Conservation (phyloP, 257 asterid species). For the Solanum neorickii region DNA sequence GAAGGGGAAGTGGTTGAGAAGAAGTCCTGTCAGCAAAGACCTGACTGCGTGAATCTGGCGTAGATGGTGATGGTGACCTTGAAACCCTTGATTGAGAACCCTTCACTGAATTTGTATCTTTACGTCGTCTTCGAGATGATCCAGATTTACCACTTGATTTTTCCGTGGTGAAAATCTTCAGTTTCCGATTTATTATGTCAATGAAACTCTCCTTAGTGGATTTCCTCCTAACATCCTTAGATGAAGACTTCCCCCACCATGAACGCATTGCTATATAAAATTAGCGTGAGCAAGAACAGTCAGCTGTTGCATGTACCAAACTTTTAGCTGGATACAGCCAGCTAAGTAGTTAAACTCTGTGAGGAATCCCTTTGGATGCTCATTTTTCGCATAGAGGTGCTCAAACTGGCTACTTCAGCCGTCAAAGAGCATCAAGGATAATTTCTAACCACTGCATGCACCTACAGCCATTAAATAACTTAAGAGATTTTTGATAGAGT, state of each 20-base stretch:
- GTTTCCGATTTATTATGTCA: conserved; percentile 21
- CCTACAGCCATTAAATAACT: background rate
- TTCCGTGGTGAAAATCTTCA: background rate
- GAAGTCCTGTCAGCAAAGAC: conserved; percentile 20
- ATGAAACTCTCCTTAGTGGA: conserved; percentile 21
- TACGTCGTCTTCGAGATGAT: conserved; percentile 20
- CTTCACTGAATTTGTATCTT: conserved; percentile 18
- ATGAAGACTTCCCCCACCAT: conserved; percentile 42
- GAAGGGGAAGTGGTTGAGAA: conserved; percentile 49
- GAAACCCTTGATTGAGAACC: conserved; percentile 21
- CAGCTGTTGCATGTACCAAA: background rate
- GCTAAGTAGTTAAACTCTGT: background rate
- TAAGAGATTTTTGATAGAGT: background rate
- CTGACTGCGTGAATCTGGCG: conserved; percentile 22
- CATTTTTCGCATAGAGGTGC: background rate
- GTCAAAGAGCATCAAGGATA: background rate
- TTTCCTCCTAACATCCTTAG: conserved; percentile 31
- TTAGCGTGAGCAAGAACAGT: background rate
- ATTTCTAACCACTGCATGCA: background rate
- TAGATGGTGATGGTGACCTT: conserved; percentile 21
- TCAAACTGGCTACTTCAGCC: background rate
- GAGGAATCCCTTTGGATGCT: background rate
- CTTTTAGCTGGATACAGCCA: background rate
- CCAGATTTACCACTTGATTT: conserved; percentile 17
- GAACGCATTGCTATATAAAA: conserved; percentile 21